A percentile compares a stretch with the other conserved stretches of the same genome.
phyloP scores from a whole-genome alignment of 169 alveolate genomes.

The Amoebophrya sp. region DNA sequence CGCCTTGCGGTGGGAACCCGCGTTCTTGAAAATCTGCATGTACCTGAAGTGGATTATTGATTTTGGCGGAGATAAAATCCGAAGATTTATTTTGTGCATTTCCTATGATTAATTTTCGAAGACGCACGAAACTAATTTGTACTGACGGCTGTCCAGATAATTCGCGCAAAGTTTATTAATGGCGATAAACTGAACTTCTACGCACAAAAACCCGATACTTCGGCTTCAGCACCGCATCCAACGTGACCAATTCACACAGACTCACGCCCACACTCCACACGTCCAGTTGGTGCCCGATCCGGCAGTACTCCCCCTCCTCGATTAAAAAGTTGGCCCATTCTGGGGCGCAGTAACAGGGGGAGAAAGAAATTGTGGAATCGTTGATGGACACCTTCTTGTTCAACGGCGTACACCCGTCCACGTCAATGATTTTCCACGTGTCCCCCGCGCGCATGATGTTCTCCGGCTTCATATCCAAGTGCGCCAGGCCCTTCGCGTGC shows the following conservation, averaged over 20 bases:
- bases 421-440: slow-evolving; percentile 26
- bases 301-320: background rate
- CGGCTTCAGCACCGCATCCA: background rate
- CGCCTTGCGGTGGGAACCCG: background rate
- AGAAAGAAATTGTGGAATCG: background rate
- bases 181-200: too few species aligned
- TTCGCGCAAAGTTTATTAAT: too few species aligned
- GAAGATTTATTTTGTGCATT: too few species aligned
- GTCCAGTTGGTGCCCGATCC: background rate
- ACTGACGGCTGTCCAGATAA: too few species aligned
- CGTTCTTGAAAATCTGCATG: too few species aligned
- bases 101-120: background rate
- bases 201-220: background rate
- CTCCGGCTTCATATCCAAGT: slow-evolving; percentile 30
- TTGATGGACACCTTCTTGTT: background rate
- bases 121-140: too few species aligned
- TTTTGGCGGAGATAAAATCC: too few species aligned
- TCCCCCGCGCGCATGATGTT: slow-evolving; percentile 29
- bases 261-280: background rate
- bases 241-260: background rate
- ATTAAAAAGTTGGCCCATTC: background rate
- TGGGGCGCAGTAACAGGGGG: slow-evolving; percentile 24
- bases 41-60: too few species aligned
- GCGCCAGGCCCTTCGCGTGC: slow-evolving; percentile 29
- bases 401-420: slow-evolving; percentile 7